Evolutionary conservation across 2,329 filamentous ascomycete species (phyloP).

Genomic region (Tolypocladium endophyticum): DNA sequence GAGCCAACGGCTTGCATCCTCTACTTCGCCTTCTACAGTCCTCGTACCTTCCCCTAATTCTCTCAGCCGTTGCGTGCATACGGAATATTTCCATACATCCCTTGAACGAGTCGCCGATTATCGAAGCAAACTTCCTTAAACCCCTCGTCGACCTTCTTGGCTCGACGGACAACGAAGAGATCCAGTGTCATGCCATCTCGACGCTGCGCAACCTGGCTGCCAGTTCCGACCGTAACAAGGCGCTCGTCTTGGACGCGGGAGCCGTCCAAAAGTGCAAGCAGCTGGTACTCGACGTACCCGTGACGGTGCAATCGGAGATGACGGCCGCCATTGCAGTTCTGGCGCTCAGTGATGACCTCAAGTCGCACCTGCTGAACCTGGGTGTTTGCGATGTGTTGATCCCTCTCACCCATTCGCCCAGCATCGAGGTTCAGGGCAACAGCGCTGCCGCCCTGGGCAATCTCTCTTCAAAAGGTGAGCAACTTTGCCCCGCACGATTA

Average conservation of each 20-base stretch:
- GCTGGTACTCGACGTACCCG: constrained; percentile 80
- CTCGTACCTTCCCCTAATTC: constrained; percentile 87
- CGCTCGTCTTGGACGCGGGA: constrained; percentile 90
- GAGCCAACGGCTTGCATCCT: constrained; percentile 73
- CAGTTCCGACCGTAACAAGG: constrained; percentile 95
- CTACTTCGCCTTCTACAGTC: constrained; percentile 86
- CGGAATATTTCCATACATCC: constrained; percentile 98
- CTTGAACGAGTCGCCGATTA: constrained; percentile 94
- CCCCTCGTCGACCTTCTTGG: constrained; percentile 89
- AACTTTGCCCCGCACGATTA: background rate
- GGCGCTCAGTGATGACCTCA: constrained; percentile 89
- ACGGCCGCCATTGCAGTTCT: constrained; percentile 97
- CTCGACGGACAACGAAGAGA: constrained; percentile 95
- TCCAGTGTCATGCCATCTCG: constrained; percentile 97
- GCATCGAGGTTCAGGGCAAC: constrained; percentile 97
- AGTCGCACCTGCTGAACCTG: constrained; percentile 78
- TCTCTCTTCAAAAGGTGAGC: constrained; percentile 84
- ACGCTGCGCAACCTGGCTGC: constrained; percentile 91
- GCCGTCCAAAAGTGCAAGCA: constrained; percentile 99
- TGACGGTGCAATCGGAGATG: constrained; percentile 97
- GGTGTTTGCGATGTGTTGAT: constrained; percentile 96
- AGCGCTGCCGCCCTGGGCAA: constrained; percentile 94
- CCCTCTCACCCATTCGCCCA: constrained; percentile 85
- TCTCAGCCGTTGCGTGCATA: constrained; percentile 95
- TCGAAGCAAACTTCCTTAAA: constrained; percentile 91